Base-by-base conservation (phyloP, 306 rosid genomes). In the Parietaria judaica region DNA sequence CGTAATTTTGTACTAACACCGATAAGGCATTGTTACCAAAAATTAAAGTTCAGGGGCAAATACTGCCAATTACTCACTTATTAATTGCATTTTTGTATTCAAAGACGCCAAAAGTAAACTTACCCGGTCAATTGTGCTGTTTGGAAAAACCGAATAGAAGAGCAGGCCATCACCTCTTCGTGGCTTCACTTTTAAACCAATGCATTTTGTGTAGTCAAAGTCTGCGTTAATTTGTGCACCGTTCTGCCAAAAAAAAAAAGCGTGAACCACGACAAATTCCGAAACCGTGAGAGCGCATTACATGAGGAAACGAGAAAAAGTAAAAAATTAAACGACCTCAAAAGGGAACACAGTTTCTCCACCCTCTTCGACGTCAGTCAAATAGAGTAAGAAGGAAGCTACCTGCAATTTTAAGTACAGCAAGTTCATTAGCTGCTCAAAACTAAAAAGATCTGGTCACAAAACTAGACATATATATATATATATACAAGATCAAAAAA, bases 281-380 rank as follows among this genome's bases (percentile, higher is more conserved):
- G 63, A 36, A 62, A 54, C 50, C 34, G 64, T 57, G 54, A 55
- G 52, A 11, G n/a, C 61, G 46, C 6, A 49, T 49, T 49, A 9
- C 9, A 7, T 6, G 13, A n/a, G 14, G 16, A 38, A 17, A 10
- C 4, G 37, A 7, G 9, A 10, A 11, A 4, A 4, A 3, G 31
- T 36, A 55, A 36, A 50, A 61, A 45, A 11, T 16, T 35, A 10
- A 52, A 51, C 47, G 54, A 86, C 94, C 86, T 86, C 94, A 61
- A 51, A 83, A 70, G 89, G 94, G 58, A 86, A 86, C 89, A 83
- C 72, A 54, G 94, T 86, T 68, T 83, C 87, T 64, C 94, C 94
- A 36, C 87, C 87, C 44, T 65, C 78, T 67, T 86, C 89, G 9
- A 83, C 87, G 60, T 52, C 72, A 17, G 94, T 75, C 4, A 86